These are phyloP conservation scores for Clitoria ternatea DNA, from an alignment of 306 rosid genomes.

Conservation along the genomic window DNA sequence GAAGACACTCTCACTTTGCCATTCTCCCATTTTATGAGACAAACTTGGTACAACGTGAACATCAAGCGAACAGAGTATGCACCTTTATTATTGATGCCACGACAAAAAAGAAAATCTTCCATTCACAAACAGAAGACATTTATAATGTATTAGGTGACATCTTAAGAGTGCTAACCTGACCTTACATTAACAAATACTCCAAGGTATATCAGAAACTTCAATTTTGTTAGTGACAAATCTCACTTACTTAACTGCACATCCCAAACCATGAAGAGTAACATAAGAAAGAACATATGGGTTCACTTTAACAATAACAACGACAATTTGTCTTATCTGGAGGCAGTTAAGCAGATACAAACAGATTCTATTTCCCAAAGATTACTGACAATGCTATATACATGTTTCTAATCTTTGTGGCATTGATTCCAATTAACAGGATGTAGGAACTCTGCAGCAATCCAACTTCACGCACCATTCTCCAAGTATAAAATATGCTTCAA, in stretches of 20 bases:
- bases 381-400: background rate
- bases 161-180: background rate
- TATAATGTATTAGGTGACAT: background rate
- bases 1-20: conserved; percentile 2
- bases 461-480: background rate
- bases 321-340: background rate
- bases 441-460: background rate
- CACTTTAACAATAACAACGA: background rate
- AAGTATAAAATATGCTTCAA: background rate
- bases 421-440: background rate
- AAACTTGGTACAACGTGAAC: background rate
- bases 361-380: background rate
- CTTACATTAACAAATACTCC: background rate
- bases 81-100: background rate
- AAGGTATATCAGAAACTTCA: background rate
- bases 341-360: background rate
- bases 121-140: background rate
- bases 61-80: background rate
- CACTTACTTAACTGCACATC: background rate
- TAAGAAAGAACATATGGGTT: background rate
- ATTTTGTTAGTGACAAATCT: background rate
- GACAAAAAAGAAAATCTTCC: background rate
- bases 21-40: background rate
- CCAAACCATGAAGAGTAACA: background rate
- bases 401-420: background rate